Conservation (phyloP, 78 protist genomes). For the Planoprotostelium fungivorum region DNA sequence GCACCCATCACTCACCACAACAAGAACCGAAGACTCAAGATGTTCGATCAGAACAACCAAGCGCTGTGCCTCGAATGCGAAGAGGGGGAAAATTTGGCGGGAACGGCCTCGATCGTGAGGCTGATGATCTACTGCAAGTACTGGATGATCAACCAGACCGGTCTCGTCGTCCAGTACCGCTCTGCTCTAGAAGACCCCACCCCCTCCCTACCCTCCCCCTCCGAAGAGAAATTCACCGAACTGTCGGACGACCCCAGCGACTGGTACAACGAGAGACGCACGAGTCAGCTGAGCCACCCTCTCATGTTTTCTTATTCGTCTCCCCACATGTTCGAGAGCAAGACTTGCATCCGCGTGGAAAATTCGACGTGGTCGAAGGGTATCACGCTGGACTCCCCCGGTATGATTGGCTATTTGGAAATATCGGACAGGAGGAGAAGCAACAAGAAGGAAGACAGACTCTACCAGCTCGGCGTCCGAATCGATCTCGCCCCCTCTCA, state of each 20-base stretch:
- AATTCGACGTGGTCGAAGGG: background rate
- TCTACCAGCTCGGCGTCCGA: background rate
- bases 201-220: background rate
- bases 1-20: background rate
- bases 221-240: background rate
- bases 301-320: background rate
- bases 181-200: background rate
- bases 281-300: background rate
- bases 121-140: slow-evolving; percentile 29
- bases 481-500: background rate
- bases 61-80: background rate
- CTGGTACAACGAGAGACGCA: background rate
- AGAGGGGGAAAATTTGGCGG: background rate
- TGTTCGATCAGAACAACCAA: background rate
- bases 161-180: slow-evolving; percentile 38
- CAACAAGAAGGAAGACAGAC: background rate
- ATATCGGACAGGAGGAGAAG: background rate
- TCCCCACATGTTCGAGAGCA: background rate
- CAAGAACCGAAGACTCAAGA: background rate
- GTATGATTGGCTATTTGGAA: background rate
- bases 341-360: background rate
- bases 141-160: slow-evolving; percentile 64
- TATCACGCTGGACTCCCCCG: background rate
- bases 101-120: background rate
- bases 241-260: background rate